Base-by-base conservation (phyloP, 352 stramenopile species). In the Pythium phragmitis region DNA sequence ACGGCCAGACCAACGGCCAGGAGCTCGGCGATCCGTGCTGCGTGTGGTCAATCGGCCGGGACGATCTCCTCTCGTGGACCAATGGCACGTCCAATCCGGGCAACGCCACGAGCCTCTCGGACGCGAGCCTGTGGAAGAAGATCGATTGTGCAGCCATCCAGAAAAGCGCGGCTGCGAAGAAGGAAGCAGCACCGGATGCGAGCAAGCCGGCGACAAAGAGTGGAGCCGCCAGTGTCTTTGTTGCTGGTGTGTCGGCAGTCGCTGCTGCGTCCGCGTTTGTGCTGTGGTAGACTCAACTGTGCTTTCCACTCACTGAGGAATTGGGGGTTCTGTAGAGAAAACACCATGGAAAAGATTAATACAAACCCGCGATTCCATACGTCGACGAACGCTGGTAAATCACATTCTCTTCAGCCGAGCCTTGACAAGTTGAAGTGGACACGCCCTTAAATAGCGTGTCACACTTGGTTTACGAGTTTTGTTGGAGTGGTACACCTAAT, bases 11-110 rank as follows among this genome's bases (percentile, higher is more conserved):
- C 52, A 96, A 96, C 72, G 86, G 86, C 46, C 65, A 93, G 58
- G 87, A 96, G 69, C 80, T 94, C 13, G 86, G 88, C 9, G 88
- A 96, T 62, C 85, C 85, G 51, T 85, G 82, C 71, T 96, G 88
- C 63, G 63, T 75, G 21, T 96, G 80, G 78, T 51, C 33, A 8
- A 37, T 53, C 3, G 57, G 56, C 13, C 47, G 50, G 7, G 55
- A 70, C 56, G 52, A 55, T 17, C 9, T 60, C 19, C 61, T 68
- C 16, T 36, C 57, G 49, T 50, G 55, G 23, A 53, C 26, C 4
- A 68, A 23, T 17, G 61, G 61, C 21, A 57, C 23, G 46, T 62
- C 60, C 12, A 67, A 58, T 33, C 57, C 59, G 6, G 47, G 47
- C 28, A 66, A 66, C 59, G 46, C 37, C 16, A 60, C 50, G 7